Evolutionary conservation across 768 basidiomycete species (phyloP), one percentile per base, ranked within the genome.

Genomic region (Leccinum barrowsii): DNA sequence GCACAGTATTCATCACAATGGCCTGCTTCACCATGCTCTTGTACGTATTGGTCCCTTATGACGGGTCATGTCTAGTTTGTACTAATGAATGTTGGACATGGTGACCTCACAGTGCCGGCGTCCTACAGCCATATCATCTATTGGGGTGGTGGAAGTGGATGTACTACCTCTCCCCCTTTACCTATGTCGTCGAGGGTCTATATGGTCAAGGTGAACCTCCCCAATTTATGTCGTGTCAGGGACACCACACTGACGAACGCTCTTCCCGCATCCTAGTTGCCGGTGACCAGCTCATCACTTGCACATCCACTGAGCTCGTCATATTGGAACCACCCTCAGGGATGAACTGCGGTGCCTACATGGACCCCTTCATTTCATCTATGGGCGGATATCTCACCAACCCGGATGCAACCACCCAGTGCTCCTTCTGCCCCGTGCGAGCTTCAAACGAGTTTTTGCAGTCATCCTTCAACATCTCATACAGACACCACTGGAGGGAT

Each of bases 361-460:
- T 87, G 67, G 50, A 69, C 19, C 65, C 73, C 0, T 91, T 79
- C 71, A 82, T 86, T 15, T 57, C 68, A 0, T 47, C 61, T 1
- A 74, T 77, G 5, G 83, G 87, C 0, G 87, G 87, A 8, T 85
- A 85, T 61, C 69, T 90, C 28, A 64, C 75, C 22, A 80, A 87
- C 62, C 77, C 82, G 1, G 68, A 78, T n/a, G 82, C 85, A 4
- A 80, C 80, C 0, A 57, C 70, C n/a, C 70, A 65, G 47, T 90
- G 87, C 67, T 58, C 75, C 21, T 87, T 82, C 70, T 89, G 88
- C 61, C 72, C 82, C 1, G 76, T 77, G 28, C 63, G 74, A 7
- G 79, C 75, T 2, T 85, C 85, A 4, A 79, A 87, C 63, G 66
- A 80, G 51, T 76, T 73, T 66, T 28, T 62, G 52, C 50, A 47